phyloP scores from a whole-genome alignment of 495 filamentous ascomycete genomes.

The Penicillium simplicissimum region DNA sequence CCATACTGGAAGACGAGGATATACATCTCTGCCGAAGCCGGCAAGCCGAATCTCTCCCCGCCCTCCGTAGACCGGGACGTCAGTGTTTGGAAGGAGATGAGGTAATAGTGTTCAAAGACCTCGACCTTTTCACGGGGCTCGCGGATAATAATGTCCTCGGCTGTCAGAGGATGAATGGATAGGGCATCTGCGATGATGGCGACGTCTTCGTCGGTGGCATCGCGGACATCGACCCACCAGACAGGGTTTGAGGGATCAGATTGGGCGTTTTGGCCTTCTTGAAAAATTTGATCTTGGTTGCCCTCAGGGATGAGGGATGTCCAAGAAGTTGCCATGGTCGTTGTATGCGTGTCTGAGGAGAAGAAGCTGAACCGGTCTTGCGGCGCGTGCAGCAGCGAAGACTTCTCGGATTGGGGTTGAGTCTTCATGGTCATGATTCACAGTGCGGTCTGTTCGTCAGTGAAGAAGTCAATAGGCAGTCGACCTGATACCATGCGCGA shows the following conservation, averaged over 20 bases:
- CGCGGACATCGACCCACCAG: slow-evolving; percentile 90
- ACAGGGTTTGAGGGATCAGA: slow-evolving; percentile 46
- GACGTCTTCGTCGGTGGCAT: slow-evolving; percentile 82
- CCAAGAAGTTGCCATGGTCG: slow-evolving; percentile 73
- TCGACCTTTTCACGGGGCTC: slow-evolving; percentile 96
- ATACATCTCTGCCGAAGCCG: slow-evolving; percentile 83
- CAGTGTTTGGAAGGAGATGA: slow-evolving; percentile 89
- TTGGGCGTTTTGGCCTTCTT: slow-evolving; percentile 48
- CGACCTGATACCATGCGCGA: neutral
- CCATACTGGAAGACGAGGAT: slow-evolving; percentile 93
- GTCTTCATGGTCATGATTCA: neutral
- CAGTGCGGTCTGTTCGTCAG: neutral
- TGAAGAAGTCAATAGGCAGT: neutral
- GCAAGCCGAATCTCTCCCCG: slow-evolving; percentile 53
- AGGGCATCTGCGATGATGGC: slow-evolving; percentile 76
- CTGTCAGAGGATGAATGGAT: slow-evolving; percentile 84
- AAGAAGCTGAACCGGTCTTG: slow-evolving; percentile 81
- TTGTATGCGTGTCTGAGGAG: slow-evolving; percentile 76
- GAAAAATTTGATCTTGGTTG: slow-evolving; percentile 72
- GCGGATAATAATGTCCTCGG: slow-evolving; percentile 86
- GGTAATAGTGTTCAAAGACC: slow-evolving; percentile 89
- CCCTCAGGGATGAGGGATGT: slow-evolving; percentile 74
- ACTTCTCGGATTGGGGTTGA: slow-evolving; percentile 4
- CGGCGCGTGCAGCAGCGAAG: neutral
- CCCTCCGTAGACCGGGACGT: slow-evolving; percentile 61